Percentiles rank a stretch among this genome's conserved stretches.
Conservation (phyloP, 257 asterid species). For the Ajuga chamaepitys region DNA sequence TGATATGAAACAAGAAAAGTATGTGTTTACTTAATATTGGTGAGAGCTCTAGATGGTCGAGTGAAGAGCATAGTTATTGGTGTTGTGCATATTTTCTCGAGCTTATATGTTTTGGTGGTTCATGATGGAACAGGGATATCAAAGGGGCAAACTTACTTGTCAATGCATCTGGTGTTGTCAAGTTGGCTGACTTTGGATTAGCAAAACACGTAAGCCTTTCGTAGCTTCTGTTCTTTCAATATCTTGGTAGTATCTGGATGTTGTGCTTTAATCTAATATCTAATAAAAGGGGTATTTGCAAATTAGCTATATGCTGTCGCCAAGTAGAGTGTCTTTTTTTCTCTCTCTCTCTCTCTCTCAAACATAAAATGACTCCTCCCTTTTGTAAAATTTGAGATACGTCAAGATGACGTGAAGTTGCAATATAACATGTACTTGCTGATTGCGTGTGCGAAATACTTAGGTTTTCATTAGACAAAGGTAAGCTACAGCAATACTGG, state of each 20-base stretch:
- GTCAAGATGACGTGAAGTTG: no score
- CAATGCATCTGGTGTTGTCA: slow-evolving; percentile 73
- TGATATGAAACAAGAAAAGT: not conserved
- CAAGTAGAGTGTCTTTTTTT: no score
- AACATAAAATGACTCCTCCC: no score
- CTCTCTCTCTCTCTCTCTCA: no score
- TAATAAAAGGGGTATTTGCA: not conserved
- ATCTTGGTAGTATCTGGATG: not conserved
- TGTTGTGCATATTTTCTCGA: slow-evolving; percentile 8
- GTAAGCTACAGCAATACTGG: no score
- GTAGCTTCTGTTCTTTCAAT: not conserved
- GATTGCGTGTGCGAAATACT: no score
- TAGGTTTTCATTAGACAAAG: no score
- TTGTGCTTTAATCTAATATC: not conserved
- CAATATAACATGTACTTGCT: no score
- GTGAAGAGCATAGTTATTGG: not conserved
- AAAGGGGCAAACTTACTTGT: slow-evolving; percentile 94
- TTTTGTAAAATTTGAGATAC: no score
- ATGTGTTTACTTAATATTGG: not conserved
- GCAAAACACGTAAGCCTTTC: slow-evolving; percentile 77
- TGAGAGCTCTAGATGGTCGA: not conserved
- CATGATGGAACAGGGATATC: slow-evolving; percentile 54
- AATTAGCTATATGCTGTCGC: no score
- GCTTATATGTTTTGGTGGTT: slow-evolving; percentile 11
- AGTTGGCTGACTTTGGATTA: slow-evolving; percentile 89